Conservation (phyloP, 257 asterid species). For the Nicotiana sylvestris region DNA sequence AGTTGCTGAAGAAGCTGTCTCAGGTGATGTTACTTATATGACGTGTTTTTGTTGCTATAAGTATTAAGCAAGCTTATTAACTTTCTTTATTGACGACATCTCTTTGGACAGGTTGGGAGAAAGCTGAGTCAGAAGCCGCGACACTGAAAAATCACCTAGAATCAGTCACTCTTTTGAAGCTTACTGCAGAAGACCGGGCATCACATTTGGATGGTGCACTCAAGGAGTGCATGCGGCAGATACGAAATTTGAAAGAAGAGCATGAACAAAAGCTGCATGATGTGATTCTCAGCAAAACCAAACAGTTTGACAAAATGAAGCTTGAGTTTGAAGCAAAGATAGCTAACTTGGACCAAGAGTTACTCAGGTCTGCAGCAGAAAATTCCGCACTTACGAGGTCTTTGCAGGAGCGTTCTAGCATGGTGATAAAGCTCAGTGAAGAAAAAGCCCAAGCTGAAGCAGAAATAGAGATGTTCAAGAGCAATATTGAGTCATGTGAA, state of each 20-base stretch:
- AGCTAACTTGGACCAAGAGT: constrained; percentile 62
- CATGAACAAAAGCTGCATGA: constrained; percentile 71
- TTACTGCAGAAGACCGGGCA: constrained; percentile 91
- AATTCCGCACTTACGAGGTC: constrained; percentile 81
- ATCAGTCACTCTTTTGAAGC: constrained; percentile 86
- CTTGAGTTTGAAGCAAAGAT: constrained; percentile 68
- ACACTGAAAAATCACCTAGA: constrained; percentile 79
- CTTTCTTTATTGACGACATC: not conserved
- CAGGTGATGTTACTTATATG: constrained; percentile 42
- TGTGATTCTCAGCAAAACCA: constrained; percentile 54
- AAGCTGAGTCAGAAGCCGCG: constrained; percentile 95
- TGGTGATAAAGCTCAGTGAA: constrained; percentile 70
- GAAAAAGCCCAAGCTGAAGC: constrained; percentile 82
- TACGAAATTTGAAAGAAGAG: constrained; percentile 83
- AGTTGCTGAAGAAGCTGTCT: constrained; percentile 99
- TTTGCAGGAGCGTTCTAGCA: constrained; percentile 86
- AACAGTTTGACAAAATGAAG: constrained; percentile 75
- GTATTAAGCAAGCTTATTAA: not conserved
- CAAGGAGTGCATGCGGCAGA: constrained; percentile 94
- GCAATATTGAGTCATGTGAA: constrained; percentile 61
- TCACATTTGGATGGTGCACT: constrained; percentile 91
- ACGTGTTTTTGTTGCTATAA: not conserved
- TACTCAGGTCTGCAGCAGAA: constrained; percentile 77
- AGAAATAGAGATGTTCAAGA: constrained; percentile 61
- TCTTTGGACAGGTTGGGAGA: constrained; percentile 89